Base-by-base conservation (phyloP, 2,329 filamentous ascomycete species). In the Ploettnerulaceae sp. region DNA sequence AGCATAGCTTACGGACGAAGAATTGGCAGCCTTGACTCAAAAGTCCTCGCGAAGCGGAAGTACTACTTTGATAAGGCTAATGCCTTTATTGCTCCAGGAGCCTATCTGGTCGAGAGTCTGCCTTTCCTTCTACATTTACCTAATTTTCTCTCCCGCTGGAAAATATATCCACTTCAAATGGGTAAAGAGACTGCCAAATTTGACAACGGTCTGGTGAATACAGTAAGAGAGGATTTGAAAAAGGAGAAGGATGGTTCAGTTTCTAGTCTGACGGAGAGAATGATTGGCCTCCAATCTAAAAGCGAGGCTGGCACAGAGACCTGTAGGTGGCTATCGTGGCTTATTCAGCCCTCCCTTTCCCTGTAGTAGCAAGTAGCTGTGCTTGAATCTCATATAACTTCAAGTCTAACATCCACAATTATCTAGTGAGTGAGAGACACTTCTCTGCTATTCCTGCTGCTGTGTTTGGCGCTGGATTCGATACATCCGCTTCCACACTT, bases 391-490 rank as follows among this genome's bases (percentile, higher is more conserved):
- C n/a, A n/a, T n/a, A n/a, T n/a, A n/a, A n/a, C n/a, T n/a, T n/a
- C n/a, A n/a, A n/a, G n/a, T n/a, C n/a, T n/a, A n/a, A 37, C 25
- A 5, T 24, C 7, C 9, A 24, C 8, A 2, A 7, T 3, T 14
- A 24, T 2, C 5, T 37, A 14, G 6, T 35, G 17, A 17, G 32
- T 14, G 15, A 35, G 17, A 8, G 14, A 1, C 31, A 47, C 15
- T 41, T 47, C n/a, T 29, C 36, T 12, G 44, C 36, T 2, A 5
- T 47, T 4, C 44, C 44, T 2, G 26, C 36, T 3, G 4, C 17
- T 3, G 4, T 48, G 2, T 48, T 44, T 21, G 71, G 68, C 4
- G 61, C 57, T 6, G 61, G 59, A 3, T 56, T 60, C 2, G 66
- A 68, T 38, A 67, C 66, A 0, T 61, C 62, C n/a, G 25, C 38